Conservation (phyloP, 768 basidiomycete species). For the Asterophora lycoperdoides region DNA sequence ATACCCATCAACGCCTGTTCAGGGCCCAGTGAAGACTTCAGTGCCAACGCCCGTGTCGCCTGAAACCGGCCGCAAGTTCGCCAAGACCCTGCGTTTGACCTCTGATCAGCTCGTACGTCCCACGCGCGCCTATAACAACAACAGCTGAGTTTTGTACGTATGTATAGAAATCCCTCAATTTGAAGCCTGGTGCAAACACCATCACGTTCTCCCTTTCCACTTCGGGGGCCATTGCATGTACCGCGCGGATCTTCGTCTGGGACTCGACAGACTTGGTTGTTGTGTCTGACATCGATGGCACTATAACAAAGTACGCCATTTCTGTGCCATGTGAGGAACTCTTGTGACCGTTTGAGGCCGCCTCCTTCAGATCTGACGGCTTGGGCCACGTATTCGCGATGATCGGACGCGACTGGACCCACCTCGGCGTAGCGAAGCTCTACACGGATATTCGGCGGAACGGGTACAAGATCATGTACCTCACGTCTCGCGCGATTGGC, state of each 20-base stretch:
- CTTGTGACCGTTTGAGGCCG: not conserved
- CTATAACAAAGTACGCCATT: conserved; percentile 85
- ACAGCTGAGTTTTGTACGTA: not conserved
- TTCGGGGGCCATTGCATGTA: conserved; percentile 76
- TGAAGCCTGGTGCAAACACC: conserved; percentile 84
- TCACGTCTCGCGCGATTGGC: conserved; percentile 95
- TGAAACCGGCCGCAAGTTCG: conserved; percentile 51
- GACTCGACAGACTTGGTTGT: conserved; percentile 87
- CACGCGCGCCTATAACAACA: not conserved
- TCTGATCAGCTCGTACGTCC: conserved; percentile 85
- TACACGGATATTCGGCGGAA: conserved; percentile 95
- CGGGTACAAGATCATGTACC: conserved; percentile 97
- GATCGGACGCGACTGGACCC: conserved; percentile 98
- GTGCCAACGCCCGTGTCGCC: conserved; percentile 13
- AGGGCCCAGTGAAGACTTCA: conserved; percentile 23
- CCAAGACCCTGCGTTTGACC: conserved; percentile 88
- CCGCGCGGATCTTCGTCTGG: conserved; percentile 95
- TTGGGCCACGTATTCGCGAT: conserved; percentile 95
- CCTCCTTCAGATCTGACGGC: conserved; percentile 74
- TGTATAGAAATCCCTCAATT: conserved; percentile 71
- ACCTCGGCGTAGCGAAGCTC: conserved; percentile 92
- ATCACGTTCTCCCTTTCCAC: conserved; percentile 92
- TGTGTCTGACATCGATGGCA: conserved; percentile 97
- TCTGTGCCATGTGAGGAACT: not conserved
- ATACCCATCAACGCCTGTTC: conserved; percentile 44